A percentile compares a stretch with the other conserved stretches of the same genome.
Conservation (phyloP, 2,329 filamentous ascomycete species). For the Parastagonospora avenae region DNA sequence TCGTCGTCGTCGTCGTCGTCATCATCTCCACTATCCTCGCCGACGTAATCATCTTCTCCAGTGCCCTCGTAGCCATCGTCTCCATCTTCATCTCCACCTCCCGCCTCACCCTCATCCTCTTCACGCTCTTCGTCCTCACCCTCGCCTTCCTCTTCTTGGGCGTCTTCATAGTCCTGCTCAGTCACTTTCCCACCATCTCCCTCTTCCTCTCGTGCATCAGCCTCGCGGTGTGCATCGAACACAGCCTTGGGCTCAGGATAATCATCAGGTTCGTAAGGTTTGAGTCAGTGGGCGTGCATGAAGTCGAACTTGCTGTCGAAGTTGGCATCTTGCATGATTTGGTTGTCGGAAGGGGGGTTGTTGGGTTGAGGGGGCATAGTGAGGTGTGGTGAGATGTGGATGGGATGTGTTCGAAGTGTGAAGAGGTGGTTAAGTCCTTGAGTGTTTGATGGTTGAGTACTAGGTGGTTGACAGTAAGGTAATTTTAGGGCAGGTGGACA, state of each 20-base stretch:
- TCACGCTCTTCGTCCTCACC: not conserved
- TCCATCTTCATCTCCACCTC: not conserved
- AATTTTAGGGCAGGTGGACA: too few relatives aligned
- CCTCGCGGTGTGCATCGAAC: not conserved
- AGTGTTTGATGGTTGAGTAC: too few relatives aligned
- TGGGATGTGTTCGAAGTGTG: too few relatives aligned
- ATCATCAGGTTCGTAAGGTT: not conserved
- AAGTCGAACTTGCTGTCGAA: constrained; percentile 12
- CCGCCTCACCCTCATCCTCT: not conserved
- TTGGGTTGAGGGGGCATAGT: too few relatives aligned
- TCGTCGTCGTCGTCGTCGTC: not conserved
- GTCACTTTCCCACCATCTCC: not conserved
- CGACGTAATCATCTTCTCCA: not conserved
- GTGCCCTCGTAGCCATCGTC: not conserved
- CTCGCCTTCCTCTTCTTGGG: not conserved
- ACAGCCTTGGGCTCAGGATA: constrained; percentile 4
- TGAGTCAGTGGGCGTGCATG: constrained; percentile 6
- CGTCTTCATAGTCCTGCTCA: not conserved
- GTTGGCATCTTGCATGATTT: constrained; percentile 11
- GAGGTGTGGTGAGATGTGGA: too few relatives aligned
- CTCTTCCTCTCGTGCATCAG: not conserved
- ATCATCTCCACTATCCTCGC: not conserved
- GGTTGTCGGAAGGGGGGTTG: not conserved
- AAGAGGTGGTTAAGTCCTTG: too few relatives aligned
- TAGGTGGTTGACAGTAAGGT: too few relatives aligned